These are phyloP conservation scores for Helotiales sp. DNA, from an alignment of 2,329 filamentous ascomycete genomes.

Conservation along the genomic window DNA sequence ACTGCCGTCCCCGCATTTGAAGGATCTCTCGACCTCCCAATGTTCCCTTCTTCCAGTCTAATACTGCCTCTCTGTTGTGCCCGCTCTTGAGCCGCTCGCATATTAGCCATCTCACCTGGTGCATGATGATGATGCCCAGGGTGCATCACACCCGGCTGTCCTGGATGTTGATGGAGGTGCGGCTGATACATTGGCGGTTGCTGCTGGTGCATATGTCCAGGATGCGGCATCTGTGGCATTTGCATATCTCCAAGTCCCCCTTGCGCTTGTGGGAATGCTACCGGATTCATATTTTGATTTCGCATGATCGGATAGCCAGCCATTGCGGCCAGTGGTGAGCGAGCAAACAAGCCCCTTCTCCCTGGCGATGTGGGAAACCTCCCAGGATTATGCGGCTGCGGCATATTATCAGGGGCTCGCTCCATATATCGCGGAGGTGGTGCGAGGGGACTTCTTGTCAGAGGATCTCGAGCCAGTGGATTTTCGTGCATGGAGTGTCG, in stretches of 20 bases:
- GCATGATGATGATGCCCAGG: background rate
- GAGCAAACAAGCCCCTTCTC: background rate
- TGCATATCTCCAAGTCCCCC: background rate
- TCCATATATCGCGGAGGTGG: background rate
- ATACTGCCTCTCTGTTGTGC: background rate
- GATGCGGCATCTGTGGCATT: conserved; percentile 1
- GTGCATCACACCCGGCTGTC: background rate
- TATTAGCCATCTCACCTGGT: background rate
- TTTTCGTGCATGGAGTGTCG: background rate
- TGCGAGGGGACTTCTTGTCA: background rate
- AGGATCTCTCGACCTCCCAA: conserved; percentile 2
- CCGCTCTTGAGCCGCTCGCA: background rate
- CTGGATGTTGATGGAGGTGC: background rate
- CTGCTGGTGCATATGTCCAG: background rate
- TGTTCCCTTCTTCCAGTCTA: background rate
- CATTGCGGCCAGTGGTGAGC: background rate
- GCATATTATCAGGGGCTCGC: background rate
- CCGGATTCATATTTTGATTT: background rate
- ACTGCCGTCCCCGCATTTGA: background rate
- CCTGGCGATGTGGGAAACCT: background rate
- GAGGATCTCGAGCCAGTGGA: background rate
- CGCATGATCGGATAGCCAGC: background rate
- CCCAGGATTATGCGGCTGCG: background rate
- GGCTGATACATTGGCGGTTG: background rate
- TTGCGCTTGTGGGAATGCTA: background rate